Base-by-base conservation (phyloP, 257 asterid genomes). In the Ballota nigra region DNA sequence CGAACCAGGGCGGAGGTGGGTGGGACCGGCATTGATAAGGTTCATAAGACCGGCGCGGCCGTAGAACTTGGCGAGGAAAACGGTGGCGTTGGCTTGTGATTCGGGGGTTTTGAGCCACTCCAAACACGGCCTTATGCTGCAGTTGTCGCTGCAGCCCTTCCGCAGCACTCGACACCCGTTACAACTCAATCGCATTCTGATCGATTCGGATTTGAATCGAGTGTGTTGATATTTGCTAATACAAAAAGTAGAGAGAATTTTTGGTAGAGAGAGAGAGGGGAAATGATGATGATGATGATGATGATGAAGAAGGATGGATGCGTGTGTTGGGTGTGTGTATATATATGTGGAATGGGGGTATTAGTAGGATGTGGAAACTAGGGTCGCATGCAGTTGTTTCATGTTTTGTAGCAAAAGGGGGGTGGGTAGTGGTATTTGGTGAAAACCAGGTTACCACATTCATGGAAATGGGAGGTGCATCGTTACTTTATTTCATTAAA, bases 1-100 rank as follows among this genome's bases (percentile, higher is more conserved):
- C 77, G 16, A 13, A 83, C 98, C 97, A 69, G 98, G 97, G 66
- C 98, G 97, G 71, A 84, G 89, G 68, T 88, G 85, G 2, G 79
- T 68, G 8, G 98, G 95, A 41, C 91, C 97, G 68, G 97, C 97
- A 82, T 92, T 90, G 59, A 92, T 84, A 67, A 92, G 96, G 84
- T 91, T 91, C 86, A 91, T 77, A 31, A 91, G 92, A 20, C 97
- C 97, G 41, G 97, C 97, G 51, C 97, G 96, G 79, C 97, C 97
- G 79, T 91, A 91, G 63, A 91, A 91, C 76, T 91, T 91, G 45
- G 96, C 96, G 4, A 91, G 84, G 82, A 88, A 91, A 70, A 91
- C 95, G 55, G 97, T 91, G 72, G 97, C 97, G 77, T 83, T 79
- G 53, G 96, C 91, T 62, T 91, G 97, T 2, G 97, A 85, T 0